Conservation (phyloP, 2,329 filamentous ascomycete genomes). For the Penicillium sclerotiorum region DNA sequence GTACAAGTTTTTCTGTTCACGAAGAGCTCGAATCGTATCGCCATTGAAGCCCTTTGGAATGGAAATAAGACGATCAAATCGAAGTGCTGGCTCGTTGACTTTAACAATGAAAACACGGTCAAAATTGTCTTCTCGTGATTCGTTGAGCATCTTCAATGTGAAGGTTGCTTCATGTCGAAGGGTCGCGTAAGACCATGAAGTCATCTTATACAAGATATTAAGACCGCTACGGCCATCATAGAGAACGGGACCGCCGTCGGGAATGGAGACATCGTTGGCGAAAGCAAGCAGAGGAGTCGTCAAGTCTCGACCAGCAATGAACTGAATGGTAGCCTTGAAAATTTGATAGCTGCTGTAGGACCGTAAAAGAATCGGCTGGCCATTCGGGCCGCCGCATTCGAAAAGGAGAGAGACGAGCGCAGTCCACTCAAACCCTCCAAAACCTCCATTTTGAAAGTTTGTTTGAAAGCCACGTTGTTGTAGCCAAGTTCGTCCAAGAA, state of each 20-base stretch:
- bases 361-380: constrained; percentile 70
- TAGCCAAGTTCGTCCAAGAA: constrained; percentile 86
- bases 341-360: constrained; percentile 89
- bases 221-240: constrained; percentile 75
- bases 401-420: constrained; percentile 78
- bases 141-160: constrained; percentile 74
- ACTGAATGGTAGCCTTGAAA: constrained; percentile 93
- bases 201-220: constrained; percentile 92
- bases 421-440: constrained; percentile 92
- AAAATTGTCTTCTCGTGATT: constrained; percentile 76
- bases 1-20: constrained; percentile 54
- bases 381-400: constrained; percentile 72
- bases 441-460: constrained; percentile 73
- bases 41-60: constrained; percentile 32
- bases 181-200: constrained; percentile 74
- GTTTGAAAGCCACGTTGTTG: constrained; percentile 80
- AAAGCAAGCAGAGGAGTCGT: constrained; percentile 63
- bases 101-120: constrained; percentile 77
- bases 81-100: constrained; percentile 53
- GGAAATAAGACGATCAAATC: constrained; percentile 57
- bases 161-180: constrained; percentile 74
- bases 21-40: constrained; percentile 33
- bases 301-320: constrained; percentile 74
- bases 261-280: constrained; percentile 34
- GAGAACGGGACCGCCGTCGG: constrained; percentile 65